phyloP scores from a whole-genome alignment of 768 basidiomycete genomes.

The Xanthoconium stramineum region DNA sequence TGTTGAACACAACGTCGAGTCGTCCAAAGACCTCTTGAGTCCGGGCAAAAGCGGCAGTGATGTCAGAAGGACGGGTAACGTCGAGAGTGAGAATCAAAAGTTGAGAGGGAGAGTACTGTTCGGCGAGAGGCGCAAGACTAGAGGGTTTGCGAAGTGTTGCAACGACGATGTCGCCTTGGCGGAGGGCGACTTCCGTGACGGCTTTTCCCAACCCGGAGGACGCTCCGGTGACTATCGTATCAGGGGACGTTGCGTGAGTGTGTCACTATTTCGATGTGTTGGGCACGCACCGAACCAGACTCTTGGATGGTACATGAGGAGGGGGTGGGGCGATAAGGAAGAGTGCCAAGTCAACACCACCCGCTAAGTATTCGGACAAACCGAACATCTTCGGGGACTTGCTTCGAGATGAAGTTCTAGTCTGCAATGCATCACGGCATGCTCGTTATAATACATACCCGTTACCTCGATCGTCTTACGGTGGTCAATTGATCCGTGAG shows the following conservation, averaged over 20 bases:
- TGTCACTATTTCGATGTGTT: not conserved
- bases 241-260: not conserved
- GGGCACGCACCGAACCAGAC: slow-evolving; percentile 9
- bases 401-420: too few species aligned
- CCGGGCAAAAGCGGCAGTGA: slow-evolving; percentile 31
- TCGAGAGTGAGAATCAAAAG: slow-evolving; percentile 39
- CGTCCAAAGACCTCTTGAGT: slow-evolving; percentile 35
- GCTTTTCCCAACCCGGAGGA: slow-evolving; percentile 37
- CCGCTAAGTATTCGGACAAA: too few species aligned
- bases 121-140: slow-evolving; percentile 23
- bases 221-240: slow-evolving; percentile 13
- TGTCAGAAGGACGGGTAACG: slow-evolving; percentile 31
- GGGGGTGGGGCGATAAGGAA: too few species aligned
- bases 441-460: too few species aligned
- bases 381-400: too few species aligned
- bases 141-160: slow-evolving; percentile 41
- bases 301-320: not conserved
- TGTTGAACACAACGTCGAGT: slow-evolving; percentile 45
- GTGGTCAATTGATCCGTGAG: too few species aligned
- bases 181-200: slow-evolving; percentile 31
- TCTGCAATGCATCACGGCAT: too few species aligned
- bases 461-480: too few species aligned
- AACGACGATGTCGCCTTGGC: slow-evolving; percentile 36
- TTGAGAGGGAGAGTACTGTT: slow-evolving; percentile 23
- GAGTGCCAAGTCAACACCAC: too few species aligned